Evolutionary conservation across 331 rosid species (phyloP).

Genomic region (Saraca asoca): DNA sequence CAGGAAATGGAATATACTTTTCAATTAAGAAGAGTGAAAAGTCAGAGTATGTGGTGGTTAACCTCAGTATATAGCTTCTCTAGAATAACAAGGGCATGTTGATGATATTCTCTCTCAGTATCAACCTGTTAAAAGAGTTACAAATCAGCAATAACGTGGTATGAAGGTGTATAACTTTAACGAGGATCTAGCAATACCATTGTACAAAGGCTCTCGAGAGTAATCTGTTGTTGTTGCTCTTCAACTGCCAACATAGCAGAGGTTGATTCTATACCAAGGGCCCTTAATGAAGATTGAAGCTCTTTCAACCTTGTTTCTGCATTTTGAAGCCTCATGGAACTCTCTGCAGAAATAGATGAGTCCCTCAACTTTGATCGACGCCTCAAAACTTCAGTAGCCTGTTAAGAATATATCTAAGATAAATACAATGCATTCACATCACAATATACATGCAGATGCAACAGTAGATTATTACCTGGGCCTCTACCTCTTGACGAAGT

Average conservation of each 20-base stretch:
- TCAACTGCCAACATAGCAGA: slow-evolving; percentile 90
- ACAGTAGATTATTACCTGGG: slow-evolving; percentile 63
- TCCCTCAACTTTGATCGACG: slow-evolving; percentile 76
- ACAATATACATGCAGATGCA: slow-evolving; percentile 35
- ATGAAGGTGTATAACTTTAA: slow-evolving; percentile 6
- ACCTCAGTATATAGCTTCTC: slow-evolving; percentile 83
- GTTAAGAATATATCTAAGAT: slow-evolving; percentile 46
- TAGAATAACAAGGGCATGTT: slow-evolving; percentile 66
- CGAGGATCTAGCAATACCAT: slow-evolving; percentile 58
- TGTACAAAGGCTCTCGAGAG: slow-evolving; percentile 68
- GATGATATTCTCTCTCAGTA: slow-evolving; percentile 84
- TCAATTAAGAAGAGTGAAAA: slow-evolving; percentile 29
- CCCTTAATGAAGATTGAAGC: slow-evolving; percentile 75
- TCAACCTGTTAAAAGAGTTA: slow-evolving; percentile 57
- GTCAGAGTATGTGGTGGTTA: slow-evolving; percentile 28
- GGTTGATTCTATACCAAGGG: slow-evolving; percentile 89
- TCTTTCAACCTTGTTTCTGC: slow-evolving; percentile 80
- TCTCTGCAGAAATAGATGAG: slow-evolving; percentile 74
- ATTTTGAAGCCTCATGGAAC: slow-evolving; percentile 71
- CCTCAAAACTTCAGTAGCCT: slow-evolving; percentile 93
- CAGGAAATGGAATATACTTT: slow-evolving; percentile 16
- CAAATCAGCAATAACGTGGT: slow-evolving; percentile 22
- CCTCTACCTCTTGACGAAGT: slow-evolving; percentile 80
- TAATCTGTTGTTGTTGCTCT: slow-evolving; percentile 78
- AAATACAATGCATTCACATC: slow-evolving; percentile 36